Conservation (phyloP, 2,329 filamentous ascomycete genomes). For the Cladobotryum mycophilum region DNA sequence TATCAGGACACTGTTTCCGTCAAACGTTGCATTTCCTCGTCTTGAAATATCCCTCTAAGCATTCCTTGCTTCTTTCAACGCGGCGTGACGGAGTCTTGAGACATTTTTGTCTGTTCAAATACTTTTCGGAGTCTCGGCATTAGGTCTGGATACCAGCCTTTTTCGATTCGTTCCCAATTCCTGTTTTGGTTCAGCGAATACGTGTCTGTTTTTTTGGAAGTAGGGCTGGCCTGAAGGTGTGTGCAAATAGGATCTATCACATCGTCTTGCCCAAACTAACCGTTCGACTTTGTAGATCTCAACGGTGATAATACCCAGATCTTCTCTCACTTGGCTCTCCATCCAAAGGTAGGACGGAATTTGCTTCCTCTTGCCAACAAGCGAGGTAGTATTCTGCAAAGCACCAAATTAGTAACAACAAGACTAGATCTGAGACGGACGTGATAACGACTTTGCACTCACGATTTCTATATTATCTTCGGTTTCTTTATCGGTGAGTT, state of each 20-base stretch:
- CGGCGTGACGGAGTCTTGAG: conserved; percentile 37
- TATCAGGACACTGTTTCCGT: conserved; percentile 13
- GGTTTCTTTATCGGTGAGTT: not conserved
- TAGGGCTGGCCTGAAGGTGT: not conserved
- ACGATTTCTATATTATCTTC: conserved; percentile 9
- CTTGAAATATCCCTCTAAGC: conserved; percentile 19
- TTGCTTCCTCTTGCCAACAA: not conserved
- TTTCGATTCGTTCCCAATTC: conserved; percentile 29
- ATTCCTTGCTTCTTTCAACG: conserved; percentile 27
- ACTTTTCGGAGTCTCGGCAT: conserved; percentile 32
- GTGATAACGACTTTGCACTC: not conserved
- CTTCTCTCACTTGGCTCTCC: not conserved
- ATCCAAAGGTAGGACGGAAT: not conserved
- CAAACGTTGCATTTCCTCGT: conserved; percentile 12
- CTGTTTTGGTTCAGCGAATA: conserved; percentile 23
- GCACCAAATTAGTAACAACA: no score
- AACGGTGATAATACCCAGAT: not conserved
- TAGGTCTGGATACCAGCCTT: conserved; percentile 30
- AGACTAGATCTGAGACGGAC: not conserved
- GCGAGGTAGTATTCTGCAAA: no score
- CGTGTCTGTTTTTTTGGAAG: conserved; percentile 18
- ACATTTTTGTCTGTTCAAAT: conserved; percentile 31
- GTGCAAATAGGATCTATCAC: not conserved
- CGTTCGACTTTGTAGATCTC: not conserved
- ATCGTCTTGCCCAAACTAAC: not conserved